Conservation (phyloP, 2,329 filamentous ascomycete genomes). For the Ramichloridium luteum region DNA sequence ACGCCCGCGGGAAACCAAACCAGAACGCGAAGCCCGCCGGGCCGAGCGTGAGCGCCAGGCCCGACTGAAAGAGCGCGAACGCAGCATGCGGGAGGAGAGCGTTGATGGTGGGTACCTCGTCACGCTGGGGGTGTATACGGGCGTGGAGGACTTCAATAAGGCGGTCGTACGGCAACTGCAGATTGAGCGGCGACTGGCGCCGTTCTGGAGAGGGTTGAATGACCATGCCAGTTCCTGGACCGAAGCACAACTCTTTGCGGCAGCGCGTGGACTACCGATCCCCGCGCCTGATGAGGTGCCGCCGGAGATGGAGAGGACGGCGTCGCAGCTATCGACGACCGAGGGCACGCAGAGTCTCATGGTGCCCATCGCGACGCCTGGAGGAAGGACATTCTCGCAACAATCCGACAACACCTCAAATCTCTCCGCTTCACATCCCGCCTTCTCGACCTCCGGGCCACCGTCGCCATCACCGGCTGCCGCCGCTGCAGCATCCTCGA, state of each 20-base stretch:
- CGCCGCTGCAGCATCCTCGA: slow-evolving; percentile 31
- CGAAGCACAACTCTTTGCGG: slow-evolving; percentile 88
- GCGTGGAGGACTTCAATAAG: slow-evolving; percentile 88
- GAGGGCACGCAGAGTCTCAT: slow-evolving; percentile 48
- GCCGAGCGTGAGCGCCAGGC: slow-evolving; percentile 67
- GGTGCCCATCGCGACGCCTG: slow-evolving; percentile 64
- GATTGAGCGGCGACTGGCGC: slow-evolving; percentile 86
- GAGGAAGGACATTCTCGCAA: slow-evolving; percentile 66
- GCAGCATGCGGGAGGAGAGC: slow-evolving; percentile 81
- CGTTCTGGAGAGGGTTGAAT: slow-evolving; percentile 89
- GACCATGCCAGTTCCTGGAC: slow-evolving; percentile 84
- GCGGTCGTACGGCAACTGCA: slow-evolving; percentile 77
- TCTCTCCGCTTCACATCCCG: slow-evolving; percentile 48
- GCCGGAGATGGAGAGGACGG: slow-evolving; percentile 47
- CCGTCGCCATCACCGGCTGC: slow-evolving; percentile 32
- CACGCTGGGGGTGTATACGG: slow-evolving; percentile 86
- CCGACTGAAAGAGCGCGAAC: slow-evolving; percentile 72
- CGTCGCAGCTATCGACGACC: slow-evolving; percentile 21
- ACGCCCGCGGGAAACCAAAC: slow-evolving; percentile 70
- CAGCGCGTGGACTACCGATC: slow-evolving; percentile 69
- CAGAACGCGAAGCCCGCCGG: slow-evolving; percentile 78
- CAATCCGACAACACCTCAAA: slow-evolving; percentile 58
- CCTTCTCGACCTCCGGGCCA: slow-evolving; percentile 41
- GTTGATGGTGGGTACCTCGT: slow-evolving; percentile 92
- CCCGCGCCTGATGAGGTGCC: slow-evolving; percentile 75